Evolutionary conservation across 345 rosid genomes (phyloP), one percentile per base, ranked within the genome.

Genomic region (Lepidium africanum): DNA sequence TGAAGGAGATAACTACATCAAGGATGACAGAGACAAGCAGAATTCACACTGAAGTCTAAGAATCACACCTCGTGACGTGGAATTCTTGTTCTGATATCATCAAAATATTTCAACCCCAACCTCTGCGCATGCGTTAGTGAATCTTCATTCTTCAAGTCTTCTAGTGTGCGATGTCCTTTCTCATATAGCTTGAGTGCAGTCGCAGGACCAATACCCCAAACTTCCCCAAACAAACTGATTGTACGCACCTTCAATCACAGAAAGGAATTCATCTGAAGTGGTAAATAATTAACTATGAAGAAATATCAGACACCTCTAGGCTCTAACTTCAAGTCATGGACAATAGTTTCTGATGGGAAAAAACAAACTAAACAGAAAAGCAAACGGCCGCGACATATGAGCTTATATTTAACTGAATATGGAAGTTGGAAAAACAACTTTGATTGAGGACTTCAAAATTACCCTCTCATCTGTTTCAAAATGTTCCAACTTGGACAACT

Each of bases 201-300:
- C 58, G 97, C 87, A 33, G 97, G 96, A 72, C 99, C 99, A 61
- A 89, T 80, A 56, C 99, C 99, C 99, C 99, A 88, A 56, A 94
- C 88, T 78, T 94, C 97, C 50, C 96, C 99, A 78, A 94, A 89
- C 49, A 91, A 76, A 70, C 76, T 87, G 57, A 94, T 85, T 9
- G 97, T 80, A 49, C 83, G 82, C 49, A 94, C 99, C 99, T 94
- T 61, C 59, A 61, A 38, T 10, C 51, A 68, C 43, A 58, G 30
- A 67, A 49, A 67, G 53, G 51, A 47, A 52, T 16, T 27, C 27
- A 55, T 57, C 16, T 27, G 4, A 61, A 60, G n/a, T 56, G 58
- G 60, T 63, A 47, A 73, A 47, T 32, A 55, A 12, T 21, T 14
- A 39, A 15, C 32, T 1, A 14, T 15, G 9, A 48, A 50, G 37